Evolutionary conservation across 257 asterid species (phyloP), one percentile per base, ranked within the genome.

Genomic region (Plantago major): DNA sequence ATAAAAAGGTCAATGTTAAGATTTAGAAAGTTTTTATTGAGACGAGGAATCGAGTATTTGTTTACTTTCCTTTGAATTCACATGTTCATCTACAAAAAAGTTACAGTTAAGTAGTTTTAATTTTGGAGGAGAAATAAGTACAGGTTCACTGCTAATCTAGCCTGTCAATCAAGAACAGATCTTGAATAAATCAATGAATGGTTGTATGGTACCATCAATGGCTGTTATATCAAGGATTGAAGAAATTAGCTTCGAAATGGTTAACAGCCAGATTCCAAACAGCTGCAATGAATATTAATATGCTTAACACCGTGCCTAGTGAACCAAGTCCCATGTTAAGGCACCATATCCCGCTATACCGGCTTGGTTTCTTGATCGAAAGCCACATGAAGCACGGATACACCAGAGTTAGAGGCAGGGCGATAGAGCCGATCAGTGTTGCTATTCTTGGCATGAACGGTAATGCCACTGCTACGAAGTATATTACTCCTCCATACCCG

Each of bases 321-420:
- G 30, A 73, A 5, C 92, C 95, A 8, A 90, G 70, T 9, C 72
- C 76, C 65, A 76, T 0, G 60, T 90, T 84, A 7, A 84, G 52
- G 17, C 76, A 77, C 93, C 94, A 84, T 64, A 61, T 63, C 11
- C 45, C 37, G 60, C 81, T 70, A 28, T 46, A 51, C 10, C 49
- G 62, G 8, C 13, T 53, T 11, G 92, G 85, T 30, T 80, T 82
- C 72, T 78, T 76, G 57, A 87, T 76, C 17, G 77, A 69, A 42
- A 81, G 51, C 92, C 92, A 87, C 90, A 84, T 90, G 67, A 87
- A 70, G 65, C 95, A 90, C 6, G 97, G 97, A 51, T 84, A 87
- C 1, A 67, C 79, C 22, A 82, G 49, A 5, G 87, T 78, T 1
- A 90, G 60, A 10, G 87, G 95, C 46, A 87, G 66, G 0, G 79